Evolutionary conservation across 1,139 yeast species (phyloP), one percentile per base, ranked within the genome.

Genomic region (Sugiyamaella paludigena): DNA sequence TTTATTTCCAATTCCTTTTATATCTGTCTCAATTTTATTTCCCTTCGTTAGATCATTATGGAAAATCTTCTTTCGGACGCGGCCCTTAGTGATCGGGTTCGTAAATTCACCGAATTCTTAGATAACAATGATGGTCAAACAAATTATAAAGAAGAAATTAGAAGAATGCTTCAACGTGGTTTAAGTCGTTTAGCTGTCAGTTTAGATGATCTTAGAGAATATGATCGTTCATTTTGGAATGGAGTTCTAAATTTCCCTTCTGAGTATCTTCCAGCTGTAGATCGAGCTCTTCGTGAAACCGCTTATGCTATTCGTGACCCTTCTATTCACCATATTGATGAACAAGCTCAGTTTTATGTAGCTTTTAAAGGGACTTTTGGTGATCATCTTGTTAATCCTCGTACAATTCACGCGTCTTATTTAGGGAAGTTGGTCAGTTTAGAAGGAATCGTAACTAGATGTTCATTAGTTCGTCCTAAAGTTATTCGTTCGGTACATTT

Each of bases 361-460:
- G 85, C 94, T 0, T 89, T 92, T 69, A 81, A 80, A 59, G 99
- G 99, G 42, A 83, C 98, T 0, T 89, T 92, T 67, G 98, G 98
- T 48, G 81, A 83, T 51, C 91, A 89, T 63, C 79, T 85, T 49
- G 83, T 91, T 30, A 85, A 91, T 16, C 97, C 99, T 27, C 78
- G 98, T 64, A 83, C 96, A 1, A 81, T 94, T 54, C 80, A 83
- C 53, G 84, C 98, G 1, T 70, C 76, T 13, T 85, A 81, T 58
- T 73, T 92, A 47, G 88, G 95, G 43, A 84, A 84, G 61, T 74
- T 92, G 77, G 82, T 92, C 33, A 85, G 96, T 1, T 76, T 94
- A 33, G 98, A 92, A 70, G 99, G 99, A 50, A 92, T 92, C 61
- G 96, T 92, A 15, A 92, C 98, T 1, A 77, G 95, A 55, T 92